Evolutionary conservation across 139 green algal species (phyloP), one percentile per base, ranked within the genome.

Genomic region (Chlamydomonas sp.): DNA sequence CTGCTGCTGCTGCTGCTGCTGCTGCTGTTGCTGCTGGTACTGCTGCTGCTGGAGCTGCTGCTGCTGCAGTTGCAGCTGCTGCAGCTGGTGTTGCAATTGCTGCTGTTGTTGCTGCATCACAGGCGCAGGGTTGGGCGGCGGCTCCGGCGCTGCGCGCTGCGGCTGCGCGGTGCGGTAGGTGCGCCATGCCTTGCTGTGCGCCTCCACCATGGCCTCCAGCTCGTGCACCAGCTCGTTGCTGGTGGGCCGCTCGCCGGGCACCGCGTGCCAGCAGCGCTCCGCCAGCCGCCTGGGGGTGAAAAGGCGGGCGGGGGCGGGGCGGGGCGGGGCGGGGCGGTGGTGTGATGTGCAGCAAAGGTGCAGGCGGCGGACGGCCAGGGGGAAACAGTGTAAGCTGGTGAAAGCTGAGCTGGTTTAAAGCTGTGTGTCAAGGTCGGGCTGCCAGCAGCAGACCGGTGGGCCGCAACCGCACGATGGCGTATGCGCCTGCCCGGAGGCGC

Each of bases 231-330:
- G 31, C 14, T 14, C 31, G 62, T 8, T 20, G 2, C 73, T 73
- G 62, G 82, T 68, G 71, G 83, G 83, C 0, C 83, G 83, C 31
- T 80, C 73, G 6, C 62, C 9, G 58, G 83, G 83, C 17, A 5
- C 20, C 59, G 73, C 0, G 83, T 87, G 83, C 83, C 83, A 87
- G 71, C 83, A 87, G 83, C 83, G 83, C 83, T 87, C 73, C 61
- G 83, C 83, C 72, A 87, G 83, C 4, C 73, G 73, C 83, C 83
- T 87, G 61, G 2, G 79, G 20, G 62, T 12, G 12, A 7, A 9
- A 58, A 0, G 75, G 5, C 2, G 15, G 4, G 16, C 62, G 17
- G 63, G 18, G 79, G 2, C 12, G 63, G n/a, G 20, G n/a, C 17
- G 8, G 63, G 63, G 63, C n/a, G 61, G 64, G 59, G 14, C 16